Conservation (phyloP, 2,329 filamentous ascomycete species). For the Aspergillus sp. region DNA sequence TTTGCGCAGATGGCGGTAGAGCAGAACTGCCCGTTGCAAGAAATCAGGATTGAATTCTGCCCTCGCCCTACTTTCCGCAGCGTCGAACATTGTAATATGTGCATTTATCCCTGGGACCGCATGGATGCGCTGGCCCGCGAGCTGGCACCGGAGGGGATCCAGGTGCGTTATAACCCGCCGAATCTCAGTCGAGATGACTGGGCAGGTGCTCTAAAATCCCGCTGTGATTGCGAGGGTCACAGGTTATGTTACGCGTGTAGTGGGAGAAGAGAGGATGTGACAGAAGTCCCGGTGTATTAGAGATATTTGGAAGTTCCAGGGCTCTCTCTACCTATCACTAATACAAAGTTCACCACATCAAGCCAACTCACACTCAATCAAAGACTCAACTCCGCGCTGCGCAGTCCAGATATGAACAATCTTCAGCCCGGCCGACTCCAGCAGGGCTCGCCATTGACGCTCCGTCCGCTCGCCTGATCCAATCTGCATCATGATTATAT, state of each 20-base stretch:
- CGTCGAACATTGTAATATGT: no score
- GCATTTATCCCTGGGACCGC: neutral
- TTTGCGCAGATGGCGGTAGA: neutral
- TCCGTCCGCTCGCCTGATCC: constrained; percentile 41
- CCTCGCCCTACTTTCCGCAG: no score
- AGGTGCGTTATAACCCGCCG: neutral
- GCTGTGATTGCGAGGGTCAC: no score
- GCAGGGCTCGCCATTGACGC: constrained; percentile 36
- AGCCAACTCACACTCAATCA: constrained; percentile 26
- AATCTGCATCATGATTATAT: constrained; percentile 46
- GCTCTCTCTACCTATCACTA: neutral
- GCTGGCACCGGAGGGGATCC: neutral
- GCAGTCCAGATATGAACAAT: constrained; percentile 36
- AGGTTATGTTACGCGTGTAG: no score
- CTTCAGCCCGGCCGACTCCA: constrained; percentile 35
- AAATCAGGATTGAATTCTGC: neutral
- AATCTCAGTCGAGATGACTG: neutral
- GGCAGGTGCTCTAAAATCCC: no score
- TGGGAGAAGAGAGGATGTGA: no score
- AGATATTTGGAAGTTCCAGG: no score
- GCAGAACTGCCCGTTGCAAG: neutral
- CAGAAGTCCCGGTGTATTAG: no score
- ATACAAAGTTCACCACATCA: neutral
- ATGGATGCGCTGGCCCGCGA: constrained; percentile 2
- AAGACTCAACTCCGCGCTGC: constrained; percentile 20